Evolutionary conservation across 495 filamentous ascomycete species (phyloP).

Genomic region (Aspergillus wentii): DNA sequence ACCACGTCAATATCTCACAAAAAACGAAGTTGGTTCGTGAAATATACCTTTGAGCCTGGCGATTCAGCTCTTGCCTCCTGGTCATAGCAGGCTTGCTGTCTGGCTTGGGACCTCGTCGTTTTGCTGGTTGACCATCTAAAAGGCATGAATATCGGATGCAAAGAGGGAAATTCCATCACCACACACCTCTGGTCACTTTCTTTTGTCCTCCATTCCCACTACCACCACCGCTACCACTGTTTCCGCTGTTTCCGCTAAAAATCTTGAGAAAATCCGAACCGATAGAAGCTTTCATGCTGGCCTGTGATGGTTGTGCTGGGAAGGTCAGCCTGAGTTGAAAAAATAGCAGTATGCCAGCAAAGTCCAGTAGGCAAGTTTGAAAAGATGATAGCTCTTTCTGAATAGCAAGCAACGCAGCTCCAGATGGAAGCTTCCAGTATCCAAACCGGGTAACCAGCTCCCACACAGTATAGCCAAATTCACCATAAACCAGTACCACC

Average conservation of each 20-base stretch:
- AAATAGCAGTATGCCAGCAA: constrained; percentile 4
- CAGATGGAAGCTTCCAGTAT: no score
- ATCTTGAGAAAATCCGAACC: constrained; percentile 34
- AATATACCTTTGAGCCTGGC: constrained; percentile 85
- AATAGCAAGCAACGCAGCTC: no score
- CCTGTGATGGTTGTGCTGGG: neutral
- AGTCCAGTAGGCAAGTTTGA: no score
- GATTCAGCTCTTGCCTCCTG: constrained; percentile 88
- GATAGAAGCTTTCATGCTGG: constrained; percentile 15
- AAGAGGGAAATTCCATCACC: neutral
- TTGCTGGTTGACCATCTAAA: constrained; percentile 77
- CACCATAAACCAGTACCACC: no score
- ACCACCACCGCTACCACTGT: constrained; percentile 5
- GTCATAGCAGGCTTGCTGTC: constrained; percentile 94
- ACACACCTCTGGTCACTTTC: constrained; percentile 32
- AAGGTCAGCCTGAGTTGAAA: constrained; percentile 6
- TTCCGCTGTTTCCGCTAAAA: constrained; percentile 23
- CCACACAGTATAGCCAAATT: no score
- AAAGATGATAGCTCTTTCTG: no score
- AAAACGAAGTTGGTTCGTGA: neutral
- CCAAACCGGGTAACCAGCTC: no score
- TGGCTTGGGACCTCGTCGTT: constrained; percentile 90
- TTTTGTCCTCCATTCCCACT: constrained; percentile 14
- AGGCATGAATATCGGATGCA: neutral
- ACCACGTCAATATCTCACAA: constrained; percentile 6